phyloP scores from a whole-genome alignment of 345 rosid species.

The Cardamine resedifolia region DNA sequence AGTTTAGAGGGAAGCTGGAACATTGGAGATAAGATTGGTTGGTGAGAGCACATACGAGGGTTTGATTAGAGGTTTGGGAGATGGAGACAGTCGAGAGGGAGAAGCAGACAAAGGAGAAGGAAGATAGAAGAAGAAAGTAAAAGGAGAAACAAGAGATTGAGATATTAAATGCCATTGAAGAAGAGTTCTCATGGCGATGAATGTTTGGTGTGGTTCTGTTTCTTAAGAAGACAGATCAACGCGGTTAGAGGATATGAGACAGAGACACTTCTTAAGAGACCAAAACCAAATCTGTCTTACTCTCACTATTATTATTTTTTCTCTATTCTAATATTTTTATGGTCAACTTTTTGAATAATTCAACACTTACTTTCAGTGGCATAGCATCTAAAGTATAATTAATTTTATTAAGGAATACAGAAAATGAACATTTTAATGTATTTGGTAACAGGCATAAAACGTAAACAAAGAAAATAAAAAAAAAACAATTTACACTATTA shows the following conservation, averaged over 20 bases:
- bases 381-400: background rate
- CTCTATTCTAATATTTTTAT: background rate
- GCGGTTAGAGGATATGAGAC: conserved; percentile 18
- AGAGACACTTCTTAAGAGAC: background rate
- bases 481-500: too few relatives aligned
- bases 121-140: conserved; percentile 13
- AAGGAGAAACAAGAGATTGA: background rate
- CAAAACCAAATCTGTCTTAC: background rate
- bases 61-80: conserved; percentile 43
- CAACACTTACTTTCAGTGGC: background rate
- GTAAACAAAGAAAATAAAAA: too few relatives aligned
- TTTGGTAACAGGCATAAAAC: too few relatives aligned
- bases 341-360: conserved; percentile 6
- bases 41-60: conserved; percentile 55
- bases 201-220: conserved; percentile 17
- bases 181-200: conserved; percentile 23
- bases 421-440: too few relatives aligned
- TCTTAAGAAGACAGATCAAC: conserved; percentile 17
- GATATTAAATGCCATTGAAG: conserved; percentile 17
- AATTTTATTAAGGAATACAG: too few relatives aligned
- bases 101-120: conserved; percentile 25
- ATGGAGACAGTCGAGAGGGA: conserved; percentile 58
- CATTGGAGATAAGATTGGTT: conserved; percentile 46
- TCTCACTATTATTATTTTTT: background rate
- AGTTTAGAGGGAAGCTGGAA: conserved; percentile 38